Percentiles rank a stretch among this genome's conserved stretches.
These are phyloP conservation scores for Penicillium carneum DNA, from an alignment of 2,329 filamentous ascomycete species.

Conservation along the genomic window DNA sequence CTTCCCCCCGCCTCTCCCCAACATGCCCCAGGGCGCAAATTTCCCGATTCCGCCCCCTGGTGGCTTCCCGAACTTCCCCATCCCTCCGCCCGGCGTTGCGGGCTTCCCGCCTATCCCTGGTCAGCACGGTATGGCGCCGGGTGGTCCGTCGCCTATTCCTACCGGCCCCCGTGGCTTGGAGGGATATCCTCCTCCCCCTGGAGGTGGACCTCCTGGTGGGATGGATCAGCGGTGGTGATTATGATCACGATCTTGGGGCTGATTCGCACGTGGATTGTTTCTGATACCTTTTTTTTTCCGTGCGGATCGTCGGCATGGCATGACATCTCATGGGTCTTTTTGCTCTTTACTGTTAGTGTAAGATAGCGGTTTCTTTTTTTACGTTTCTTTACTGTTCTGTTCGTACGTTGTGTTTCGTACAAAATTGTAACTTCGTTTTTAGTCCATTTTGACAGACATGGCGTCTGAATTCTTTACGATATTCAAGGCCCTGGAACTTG, in stretches of 20 bases:
- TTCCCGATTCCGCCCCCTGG: slow-evolving; percentile 57
- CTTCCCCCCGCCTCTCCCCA: slow-evolving; percentile 47
- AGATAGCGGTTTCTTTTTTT: slow-evolving; percentile 30
- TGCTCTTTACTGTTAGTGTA: slow-evolving; percentile 29
- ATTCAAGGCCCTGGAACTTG: no score
- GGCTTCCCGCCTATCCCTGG: slow-evolving; percentile 51
- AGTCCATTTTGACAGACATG: background rate
- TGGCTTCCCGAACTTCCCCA: slow-evolving; percentile 44
- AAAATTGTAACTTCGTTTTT: background rate
- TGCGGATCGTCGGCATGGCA: slow-evolving; percentile 19
- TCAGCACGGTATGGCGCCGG: slow-evolving; percentile 30
- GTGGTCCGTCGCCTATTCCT: slow-evolving; percentile 33
- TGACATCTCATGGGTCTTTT: slow-evolving; percentile 13
- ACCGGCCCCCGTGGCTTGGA: slow-evolving; percentile 42
- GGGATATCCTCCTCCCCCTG: slow-evolving; percentile 41
- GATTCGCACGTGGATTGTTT: slow-evolving; percentile 4
- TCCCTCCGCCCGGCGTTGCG: slow-evolving; percentile 35
- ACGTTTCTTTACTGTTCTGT: slow-evolving; percentile 9
- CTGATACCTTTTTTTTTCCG: slow-evolving; percentile 20
- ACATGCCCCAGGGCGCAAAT: slow-evolving; percentile 52
- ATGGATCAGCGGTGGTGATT: slow-evolving; percentile 42
- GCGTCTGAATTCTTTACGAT: background rate
- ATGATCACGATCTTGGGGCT: slow-evolving; percentile 22
- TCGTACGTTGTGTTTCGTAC: slow-evolving; percentile 7
- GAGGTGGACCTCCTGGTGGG: slow-evolving; percentile 40